Evolutionary conservation across 805 yeast genomes (phyloP), one percentile per base, ranked within the genome.

Genomic region (Kuraishia cidri): DNA sequence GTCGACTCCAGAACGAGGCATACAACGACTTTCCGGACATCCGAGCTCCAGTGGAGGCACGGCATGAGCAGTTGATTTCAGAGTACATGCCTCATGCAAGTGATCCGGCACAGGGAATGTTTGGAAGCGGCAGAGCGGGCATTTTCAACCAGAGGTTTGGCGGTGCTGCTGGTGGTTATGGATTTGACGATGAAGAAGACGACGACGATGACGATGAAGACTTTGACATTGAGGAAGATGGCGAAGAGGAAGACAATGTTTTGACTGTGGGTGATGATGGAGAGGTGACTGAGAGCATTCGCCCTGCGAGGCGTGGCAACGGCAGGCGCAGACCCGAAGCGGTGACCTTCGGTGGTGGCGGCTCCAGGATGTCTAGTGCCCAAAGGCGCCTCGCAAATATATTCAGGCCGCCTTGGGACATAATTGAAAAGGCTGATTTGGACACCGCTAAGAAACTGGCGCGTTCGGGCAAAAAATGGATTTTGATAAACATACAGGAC

Each of bases 381-480:
- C 86, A 73, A 55, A 66, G 75, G 41, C 64, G 94, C 32, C 61
- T 92, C 30, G 97, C 95, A 4, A 69, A 69, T 39, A 62, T 92
- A 19, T 92, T 90, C 56, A 67, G 90, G 39, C 97, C 98, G 0
- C 99, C 99, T 0, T 90, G 85, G 60, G 97, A 90, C 44, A 60
- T 92, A 22, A 86, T 92, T 47, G 66, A 77, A 14, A 75, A 69
- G 42, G 41, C 75, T 12, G 73, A 72, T 34, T 53, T 92, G n/a
- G 92, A 84, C 26, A 61, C 64, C 5, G 97, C 97, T 2, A 83
- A 78, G 43, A 41, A 46, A 2, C 64, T 66, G 39, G 97, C 94
- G 2, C 68, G 79, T 36, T 56, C 54, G 21, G 66, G 63, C 37
- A 62, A 72, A 33, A 84, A 79, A 55, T 88, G 97, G 95, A 68